Base-by-base conservation (phyloP, 371 early-diverging fungal genomes). In the Apophysomyces variabilis region DNA sequence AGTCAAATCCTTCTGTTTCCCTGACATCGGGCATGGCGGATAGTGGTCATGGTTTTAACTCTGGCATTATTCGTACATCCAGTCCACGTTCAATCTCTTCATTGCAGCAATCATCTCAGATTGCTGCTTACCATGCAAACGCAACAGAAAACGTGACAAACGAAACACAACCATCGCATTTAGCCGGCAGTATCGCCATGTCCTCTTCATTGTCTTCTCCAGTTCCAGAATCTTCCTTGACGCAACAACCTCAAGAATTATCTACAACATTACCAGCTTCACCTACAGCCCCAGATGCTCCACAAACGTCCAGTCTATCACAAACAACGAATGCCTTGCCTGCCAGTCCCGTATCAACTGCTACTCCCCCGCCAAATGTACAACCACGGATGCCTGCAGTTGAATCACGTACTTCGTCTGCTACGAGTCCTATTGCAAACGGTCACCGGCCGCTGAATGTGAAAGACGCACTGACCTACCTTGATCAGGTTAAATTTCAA, bases 401-500 rank as follows among this genome's bases (percentile, higher is more conserved):
- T 12, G 47, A 46, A n/a, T 6, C 16, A 8, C 62, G 54, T 50
- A 54, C 38, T 16, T 50, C 62, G 4, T 62, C 62, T 18, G 47
- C 62, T 6, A 38, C 47, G 7, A 26, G 45, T 35, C 43, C 47
- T 6, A 16, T 46, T 12, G 47, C 45, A 13, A 54, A 47, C 16
- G 71, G 71, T 13, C 79, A 76, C 63, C 73, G 80, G 11, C 80
- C 80, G 12, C 65, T 90, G 38, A 90, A 89, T 68, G 89, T 90
- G 5, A 78, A 85, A 57, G 99, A 99, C 77, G 99, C 99, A 1
- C 82, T 99, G 63, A 87, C 94, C 7, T 99, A 99, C 78, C 85
- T 99, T 62, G 99, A 99, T 70, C 89, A 93, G 75, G 99, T 99
- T 26, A 98, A 97, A 76, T 86, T 90, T 43, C 93, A 96, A 69